Percentiles rank a stretch among this genome's conserved stretches.
These are phyloP conservation scores for Kodamaea kaohsiungensis DNA, from an alignment of 805 yeast species.

Conservation along the genomic window DNA sequence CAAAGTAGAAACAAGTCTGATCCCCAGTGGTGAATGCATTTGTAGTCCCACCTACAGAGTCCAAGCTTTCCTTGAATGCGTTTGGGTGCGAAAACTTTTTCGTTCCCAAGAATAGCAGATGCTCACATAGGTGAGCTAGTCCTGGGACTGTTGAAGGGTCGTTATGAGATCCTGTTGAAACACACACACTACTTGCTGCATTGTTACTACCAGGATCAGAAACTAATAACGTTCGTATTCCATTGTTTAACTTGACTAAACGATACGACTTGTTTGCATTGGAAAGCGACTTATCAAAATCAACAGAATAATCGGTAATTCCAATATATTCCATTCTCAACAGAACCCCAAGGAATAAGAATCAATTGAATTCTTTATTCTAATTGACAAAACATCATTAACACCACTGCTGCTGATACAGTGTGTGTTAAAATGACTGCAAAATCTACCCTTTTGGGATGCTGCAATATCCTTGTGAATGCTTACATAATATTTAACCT, in stretches of 20 bases:
- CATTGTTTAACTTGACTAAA: conserved; percentile 60
- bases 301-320: conserved; percentile 14
- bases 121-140: conserved; percentile 89
- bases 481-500: neutral
- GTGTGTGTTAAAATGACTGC: conserved; percentile 2
- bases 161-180: conserved; percentile 76
- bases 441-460: conserved; percentile 4
- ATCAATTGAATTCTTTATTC: too few relatives aligned
- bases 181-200: conserved; percentile 72
- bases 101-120: conserved; percentile 55
- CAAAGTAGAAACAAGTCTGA: conserved; percentile 63
- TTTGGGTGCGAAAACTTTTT: conserved; percentile 52
- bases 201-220: conserved; percentile 70
- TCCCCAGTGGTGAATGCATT: conserved; percentile 75
- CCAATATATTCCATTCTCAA: neutral
- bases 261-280: conserved; percentile 27
- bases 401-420: too few relatives aligned
- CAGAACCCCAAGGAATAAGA: too few relatives aligned
- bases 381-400: too few relatives aligned
- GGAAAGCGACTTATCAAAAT: conserved; percentile 29
- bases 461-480: neutral
- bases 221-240: conserved; percentile 64
- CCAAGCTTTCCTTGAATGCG: conserved; percentile 43
- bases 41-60: conserved; percentile 53
- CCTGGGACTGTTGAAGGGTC: conserved; percentile 77